Percentiles rank a stretch among this genome's conserved stretches.
Conservation (phyloP, 179 eudicot genomes). For the Sideroxylon spinosum region DNA sequence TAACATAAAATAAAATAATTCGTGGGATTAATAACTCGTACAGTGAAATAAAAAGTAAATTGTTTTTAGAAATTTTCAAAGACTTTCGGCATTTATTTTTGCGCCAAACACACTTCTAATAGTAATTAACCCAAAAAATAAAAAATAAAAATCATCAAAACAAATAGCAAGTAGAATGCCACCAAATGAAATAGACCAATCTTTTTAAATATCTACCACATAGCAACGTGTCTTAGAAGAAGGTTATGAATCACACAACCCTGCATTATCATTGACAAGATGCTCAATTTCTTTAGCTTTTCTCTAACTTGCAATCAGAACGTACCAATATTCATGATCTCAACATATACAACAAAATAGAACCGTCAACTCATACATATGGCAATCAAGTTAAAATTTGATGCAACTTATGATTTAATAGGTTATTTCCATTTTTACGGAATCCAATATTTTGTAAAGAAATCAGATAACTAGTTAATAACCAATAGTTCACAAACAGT, state of each 20-base stretch:
- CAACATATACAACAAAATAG: not conserved
- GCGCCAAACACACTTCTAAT: no score
- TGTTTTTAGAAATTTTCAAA: no score
- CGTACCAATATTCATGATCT: not conserved
- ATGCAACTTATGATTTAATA: not conserved
- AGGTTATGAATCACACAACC: not conserved
- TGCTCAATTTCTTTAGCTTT: not conserved
- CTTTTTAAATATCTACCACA: not conserved
- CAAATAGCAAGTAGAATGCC: not conserved
- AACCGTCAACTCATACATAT: not conserved
- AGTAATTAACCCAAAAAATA: not conserved
- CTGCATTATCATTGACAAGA: not conserved
- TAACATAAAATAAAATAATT: no score
- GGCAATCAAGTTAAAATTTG: not conserved
- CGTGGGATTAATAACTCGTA: no score
- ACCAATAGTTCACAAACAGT: not conserved
- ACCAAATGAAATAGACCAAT: not conserved
- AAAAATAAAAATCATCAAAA: not conserved
- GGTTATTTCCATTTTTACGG: not conserved
- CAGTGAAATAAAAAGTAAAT: no score
- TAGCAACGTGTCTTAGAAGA: not conserved
- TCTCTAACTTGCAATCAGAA: conserved; percentile 4
- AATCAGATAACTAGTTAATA: not conserved
- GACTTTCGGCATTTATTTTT: no score
- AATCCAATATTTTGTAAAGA: not conserved